Evolutionary conservation across 805 yeast species (phyloP).

Genomic region (Yueomyces sinensis): DNA sequence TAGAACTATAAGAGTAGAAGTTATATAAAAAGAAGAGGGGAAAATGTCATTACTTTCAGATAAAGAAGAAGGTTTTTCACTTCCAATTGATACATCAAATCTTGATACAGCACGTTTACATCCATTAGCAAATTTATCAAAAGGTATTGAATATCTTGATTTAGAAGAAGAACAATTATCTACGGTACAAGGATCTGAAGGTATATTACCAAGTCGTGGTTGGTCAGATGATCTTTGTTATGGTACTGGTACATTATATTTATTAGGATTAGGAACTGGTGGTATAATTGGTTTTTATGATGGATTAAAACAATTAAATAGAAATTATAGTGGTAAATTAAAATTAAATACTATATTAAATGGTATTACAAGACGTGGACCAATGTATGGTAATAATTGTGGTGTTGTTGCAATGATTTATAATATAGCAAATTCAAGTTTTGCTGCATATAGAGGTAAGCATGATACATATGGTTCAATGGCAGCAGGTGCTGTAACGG

Average conservation of each 20-base stretch:
- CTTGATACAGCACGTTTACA: conserved; percentile 26
- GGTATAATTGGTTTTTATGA: conserved; percentile 82
- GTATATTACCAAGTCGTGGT: conserved; percentile 89
- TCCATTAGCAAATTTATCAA: conserved; percentile 85
- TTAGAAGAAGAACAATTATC: conserved; percentile 73
- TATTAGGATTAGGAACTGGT: conserved; percentile 77
- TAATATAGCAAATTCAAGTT: conserved; percentile 66
- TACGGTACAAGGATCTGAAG: conserved; percentile 76
- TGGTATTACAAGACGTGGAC: conserved; percentile 90
- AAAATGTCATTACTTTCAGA: neutral
- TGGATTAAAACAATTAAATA: conserved; percentile 69
- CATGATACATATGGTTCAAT: conserved; percentile 81
- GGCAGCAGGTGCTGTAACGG: conserved; percentile 82
- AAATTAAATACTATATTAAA: conserved; percentile 82
- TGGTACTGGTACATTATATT: conserved; percentile 91
- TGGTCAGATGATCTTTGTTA: conserved; percentile 97
- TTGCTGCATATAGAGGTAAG: conserved; percentile 73
- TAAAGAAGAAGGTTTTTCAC: neutral
- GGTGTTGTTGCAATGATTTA: conserved; percentile 88
- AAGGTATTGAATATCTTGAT: conserved; percentile 80
- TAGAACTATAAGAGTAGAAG: no score
- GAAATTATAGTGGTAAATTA: conserved; percentile 63
- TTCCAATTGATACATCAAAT: neutral
- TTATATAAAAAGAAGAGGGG: no score
- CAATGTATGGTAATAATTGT: conserved; percentile 87